A percentile compares a stretch with the other conserved stretches of the same genome.
Conservation (phyloP, 208 protist species). For the Leishmania martiniquensis region DNA sequence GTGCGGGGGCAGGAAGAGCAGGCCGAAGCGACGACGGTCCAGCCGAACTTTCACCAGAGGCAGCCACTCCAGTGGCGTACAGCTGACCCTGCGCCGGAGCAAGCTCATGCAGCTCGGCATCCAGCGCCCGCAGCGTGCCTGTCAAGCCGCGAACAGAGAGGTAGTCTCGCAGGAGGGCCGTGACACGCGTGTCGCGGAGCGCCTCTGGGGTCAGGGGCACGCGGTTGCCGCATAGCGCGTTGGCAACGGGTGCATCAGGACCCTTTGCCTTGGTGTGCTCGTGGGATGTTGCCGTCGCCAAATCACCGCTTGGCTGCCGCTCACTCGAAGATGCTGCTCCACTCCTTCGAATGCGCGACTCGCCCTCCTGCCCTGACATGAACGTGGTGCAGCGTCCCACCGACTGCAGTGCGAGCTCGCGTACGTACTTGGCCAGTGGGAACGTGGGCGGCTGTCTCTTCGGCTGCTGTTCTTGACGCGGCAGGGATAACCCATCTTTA, state of each 20-base stretch:
- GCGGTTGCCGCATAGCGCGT: neutral
- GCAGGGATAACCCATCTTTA: neutral
- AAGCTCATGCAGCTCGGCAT: conserved; percentile 44
- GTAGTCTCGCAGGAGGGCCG: conserved; percentile 54
- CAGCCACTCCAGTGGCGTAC: conserved; percentile 4
- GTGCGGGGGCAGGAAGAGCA: neutral
- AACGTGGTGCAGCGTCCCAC: conserved; percentile 12
- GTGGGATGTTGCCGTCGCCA: neutral
- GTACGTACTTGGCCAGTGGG: conserved; percentile 19
- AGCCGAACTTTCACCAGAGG: neutral
- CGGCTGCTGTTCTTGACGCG: neutral
- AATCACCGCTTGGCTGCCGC: neutral
- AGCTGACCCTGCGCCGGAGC: conserved; percentile 8
- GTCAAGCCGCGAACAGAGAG: conserved; percentile 56
- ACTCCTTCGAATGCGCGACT: conserved; percentile 7
- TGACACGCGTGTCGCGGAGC: conserved; percentile 41
- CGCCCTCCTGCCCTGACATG: conserved; percentile 8
- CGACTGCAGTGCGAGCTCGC: conserved; percentile 12
- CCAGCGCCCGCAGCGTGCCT: conserved; percentile 38
- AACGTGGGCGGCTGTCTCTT: conserved; percentile 8
- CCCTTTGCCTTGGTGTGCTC: neutral
- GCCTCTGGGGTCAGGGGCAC: conserved; percentile 8
- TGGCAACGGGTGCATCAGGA: neutral
- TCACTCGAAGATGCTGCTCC: neutral
- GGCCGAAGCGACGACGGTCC: neutral